phyloP scores from a whole-genome alignment of 768 basidiomycete genomes.

The Boletus rubroflammeus region DNA sequence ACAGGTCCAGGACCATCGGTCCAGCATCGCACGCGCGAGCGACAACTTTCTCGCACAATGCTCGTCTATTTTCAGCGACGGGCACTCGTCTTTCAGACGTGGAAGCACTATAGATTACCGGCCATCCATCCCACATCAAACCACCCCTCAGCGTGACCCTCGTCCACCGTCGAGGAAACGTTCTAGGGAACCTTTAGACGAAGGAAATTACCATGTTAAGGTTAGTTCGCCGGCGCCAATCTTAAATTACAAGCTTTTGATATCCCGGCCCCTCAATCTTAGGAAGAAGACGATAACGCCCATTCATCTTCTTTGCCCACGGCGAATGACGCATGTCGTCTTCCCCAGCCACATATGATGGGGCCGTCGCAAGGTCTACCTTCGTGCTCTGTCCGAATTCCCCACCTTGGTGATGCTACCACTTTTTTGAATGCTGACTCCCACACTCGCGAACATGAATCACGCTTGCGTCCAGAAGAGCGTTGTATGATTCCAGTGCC shows the following conservation, averaged over 20 bases:
- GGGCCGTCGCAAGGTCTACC: slow-evolving; percentile 22
- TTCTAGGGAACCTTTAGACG: slow-evolving; percentile 30
- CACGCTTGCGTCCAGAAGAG: slow-evolving; percentile 25
- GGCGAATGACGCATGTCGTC: slow-evolving; percentile 22
- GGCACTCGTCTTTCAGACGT: slow-evolving; percentile 18
- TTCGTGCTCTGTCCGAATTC: slow-evolving; percentile 12
- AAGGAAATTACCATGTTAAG: slow-evolving; percentile 28
- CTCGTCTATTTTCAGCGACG: slow-evolving; percentile 29
- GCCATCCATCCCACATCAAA: slow-evolving; percentile 11
- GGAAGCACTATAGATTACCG: slow-evolving; percentile 16
- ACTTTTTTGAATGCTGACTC: slow-evolving; percentile 12
- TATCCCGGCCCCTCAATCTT: slow-evolving; percentile 21
- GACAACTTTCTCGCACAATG: slow-evolving; percentile 32
- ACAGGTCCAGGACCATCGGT: slow-evolving; percentile 30
- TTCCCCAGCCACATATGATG: slow-evolving; percentile 23
- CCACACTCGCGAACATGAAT: slow-evolving; percentile 19
- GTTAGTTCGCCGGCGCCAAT: slow-evolving; percentile 29
- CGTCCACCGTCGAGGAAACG: slow-evolving; percentile 32
- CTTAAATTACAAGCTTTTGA: slow-evolving; percentile 26
- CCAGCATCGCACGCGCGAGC: slow-evolving; percentile 32
- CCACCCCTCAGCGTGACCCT: slow-evolving; percentile 16
- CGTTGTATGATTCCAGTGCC: slow-evolving; percentile 14
- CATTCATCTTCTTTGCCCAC: slow-evolving; percentile 18
- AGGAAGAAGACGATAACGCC: slow-evolving; percentile 26
- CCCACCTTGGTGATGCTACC: slow-evolving; percentile 11